Evolutionary conservation across 2,329 filamentous ascomycete species (phyloP).

Genomic region (Hypomyces perniciosus): DNA sequence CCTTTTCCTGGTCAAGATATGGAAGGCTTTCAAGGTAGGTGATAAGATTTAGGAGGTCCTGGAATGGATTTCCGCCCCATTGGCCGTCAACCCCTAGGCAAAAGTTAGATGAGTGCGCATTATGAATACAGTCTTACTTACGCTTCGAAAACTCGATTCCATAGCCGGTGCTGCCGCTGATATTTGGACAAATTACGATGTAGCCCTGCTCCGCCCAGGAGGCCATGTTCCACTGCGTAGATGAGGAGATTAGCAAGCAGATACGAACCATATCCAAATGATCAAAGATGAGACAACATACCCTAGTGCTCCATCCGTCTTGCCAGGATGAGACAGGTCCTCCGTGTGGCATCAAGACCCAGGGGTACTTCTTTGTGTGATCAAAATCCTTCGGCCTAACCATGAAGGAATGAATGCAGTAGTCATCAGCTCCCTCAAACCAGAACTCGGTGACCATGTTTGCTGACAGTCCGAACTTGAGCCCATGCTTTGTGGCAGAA

Average conservation of each 20-base stretch:
- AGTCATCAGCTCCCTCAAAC: constrained; percentile 32
- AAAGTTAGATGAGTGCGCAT: not conserved
- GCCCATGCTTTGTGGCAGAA: constrained; percentile 25
- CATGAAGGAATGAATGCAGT: constrained; percentile 34
- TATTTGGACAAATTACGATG: constrained; percentile 53
- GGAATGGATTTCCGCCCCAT: constrained; percentile 50
- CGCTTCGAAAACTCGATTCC: constrained; percentile 35
- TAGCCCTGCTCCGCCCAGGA: constrained; percentile 58
- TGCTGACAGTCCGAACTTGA: constrained; percentile 27
- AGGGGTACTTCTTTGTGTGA: constrained; percentile 29
- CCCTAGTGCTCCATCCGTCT: constrained; percentile 45
- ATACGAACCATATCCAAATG: not conserved
- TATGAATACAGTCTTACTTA: constrained; percentile 14
- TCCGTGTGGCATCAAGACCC: constrained; percentile 33
- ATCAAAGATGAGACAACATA: constrained; percentile 17
- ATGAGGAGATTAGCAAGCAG: not conserved
- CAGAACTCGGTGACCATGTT: constrained; percentile 37
- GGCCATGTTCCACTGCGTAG: constrained; percentile 37
- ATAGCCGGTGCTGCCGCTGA: constrained; percentile 52
- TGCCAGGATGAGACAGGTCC: constrained; percentile 42
- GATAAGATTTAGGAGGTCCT: constrained; percentile 50
- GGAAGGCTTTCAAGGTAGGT: constrained; percentile 44
- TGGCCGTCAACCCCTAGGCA: constrained; percentile 40
- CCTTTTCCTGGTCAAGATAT: constrained; percentile 48
- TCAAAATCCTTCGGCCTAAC: constrained; percentile 34